Evolutionary conservation across 1,139 yeast genomes (phyloP).

Genomic region (Hansenula sp.): DNA sequence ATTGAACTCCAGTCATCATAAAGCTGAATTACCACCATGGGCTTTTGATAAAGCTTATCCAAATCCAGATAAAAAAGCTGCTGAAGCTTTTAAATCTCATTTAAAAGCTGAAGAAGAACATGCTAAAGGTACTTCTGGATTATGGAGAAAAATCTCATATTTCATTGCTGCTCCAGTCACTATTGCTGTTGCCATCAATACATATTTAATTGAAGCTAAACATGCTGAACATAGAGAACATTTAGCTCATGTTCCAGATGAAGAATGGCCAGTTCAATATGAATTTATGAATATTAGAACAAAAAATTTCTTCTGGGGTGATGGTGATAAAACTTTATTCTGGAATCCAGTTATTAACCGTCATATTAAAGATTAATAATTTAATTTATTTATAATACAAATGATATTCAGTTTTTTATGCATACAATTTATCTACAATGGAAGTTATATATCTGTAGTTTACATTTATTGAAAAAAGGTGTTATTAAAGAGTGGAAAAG

Average conservation of each 20-base stretch:
- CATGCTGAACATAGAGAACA: constrained; percentile 91
- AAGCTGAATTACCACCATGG: constrained; percentile 26
- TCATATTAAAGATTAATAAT: constrained; percentile 40
- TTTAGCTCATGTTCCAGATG: constrained; percentile 70
- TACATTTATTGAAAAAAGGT: too few relatives aligned
- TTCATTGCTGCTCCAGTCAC: constrained; percentile 82
- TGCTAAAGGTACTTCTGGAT: constrained; percentile 65
- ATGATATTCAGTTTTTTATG: not conserved
- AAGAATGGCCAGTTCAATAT: constrained; percentile 89
- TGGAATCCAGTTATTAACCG: constrained; percentile 94
- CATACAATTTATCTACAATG: too few relatives aligned
- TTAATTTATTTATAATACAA: not conserved
- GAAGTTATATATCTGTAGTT: too few relatives aligned
- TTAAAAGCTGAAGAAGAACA: constrained; percentile 68
- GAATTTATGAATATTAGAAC: constrained; percentile 86
- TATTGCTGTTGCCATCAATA: constrained; percentile 70
- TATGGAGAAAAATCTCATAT: constrained; percentile 84
- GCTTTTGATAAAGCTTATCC: constrained; percentile 32
- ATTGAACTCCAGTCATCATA: constrained; percentile 10
- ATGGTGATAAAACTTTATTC: constrained; percentile 95
- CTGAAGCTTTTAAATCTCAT: constrained; percentile 44
- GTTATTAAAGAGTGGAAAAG: constrained; percentile 31
- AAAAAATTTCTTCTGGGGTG: constrained; percentile 95
- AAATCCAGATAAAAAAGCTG: constrained; percentile 45
- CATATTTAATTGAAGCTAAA: constrained; percentile 73